phyloP scores from a whole-genome alignment of 176 grass and related monocot genomes.

The Hordeum marinum region DNA sequence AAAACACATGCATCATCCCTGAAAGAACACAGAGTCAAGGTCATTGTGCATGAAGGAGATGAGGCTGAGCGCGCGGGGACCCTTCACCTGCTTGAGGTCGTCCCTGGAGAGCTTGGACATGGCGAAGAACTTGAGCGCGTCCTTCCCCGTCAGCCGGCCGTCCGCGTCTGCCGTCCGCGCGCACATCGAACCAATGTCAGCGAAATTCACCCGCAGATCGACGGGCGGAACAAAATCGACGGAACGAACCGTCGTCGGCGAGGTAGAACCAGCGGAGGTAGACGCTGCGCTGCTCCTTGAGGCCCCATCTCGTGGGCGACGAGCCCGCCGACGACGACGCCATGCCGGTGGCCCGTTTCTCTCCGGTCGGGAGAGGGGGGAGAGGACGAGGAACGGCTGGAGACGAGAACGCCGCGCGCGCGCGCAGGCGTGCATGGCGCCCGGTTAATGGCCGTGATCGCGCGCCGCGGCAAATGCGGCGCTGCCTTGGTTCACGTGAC shows the following conservation, averaged over 20 bases:
- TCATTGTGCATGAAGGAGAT: no score
- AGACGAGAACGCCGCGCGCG: background rate
- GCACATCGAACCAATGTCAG: background rate
- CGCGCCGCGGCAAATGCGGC: constrained; percentile 26
- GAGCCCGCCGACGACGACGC: constrained; percentile 16
- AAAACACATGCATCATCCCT: background rate
- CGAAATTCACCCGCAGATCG: no score
- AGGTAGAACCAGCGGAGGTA: constrained; percentile 60
- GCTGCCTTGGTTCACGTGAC: background rate
- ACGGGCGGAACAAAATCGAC: no score
- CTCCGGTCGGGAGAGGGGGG: background rate
- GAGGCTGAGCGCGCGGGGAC: no score
- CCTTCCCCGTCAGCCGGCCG: constrained; percentile 68
- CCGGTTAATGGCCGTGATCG: background rate
- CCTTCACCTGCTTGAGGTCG: constrained; percentile 71
- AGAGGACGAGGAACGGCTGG: background rate
- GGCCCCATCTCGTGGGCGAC: constrained; percentile 31
- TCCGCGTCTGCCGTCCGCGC: constrained; percentile 39
- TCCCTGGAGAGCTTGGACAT: constrained; percentile 79
- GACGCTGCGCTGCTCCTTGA: constrained; percentile 45
- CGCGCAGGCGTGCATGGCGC: background rate
- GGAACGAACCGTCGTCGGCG: constrained; percentile 48
- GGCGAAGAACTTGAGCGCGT: constrained; percentile 87
- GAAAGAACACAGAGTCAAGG: background rate
- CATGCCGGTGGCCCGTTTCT: constrained; percentile 20